Percentiles rank a stretch among this genome's conserved stretches.
Conservation (phyloP, 805 yeast genomes). For the Wickerhamomyces hampshirensis region DNA sequence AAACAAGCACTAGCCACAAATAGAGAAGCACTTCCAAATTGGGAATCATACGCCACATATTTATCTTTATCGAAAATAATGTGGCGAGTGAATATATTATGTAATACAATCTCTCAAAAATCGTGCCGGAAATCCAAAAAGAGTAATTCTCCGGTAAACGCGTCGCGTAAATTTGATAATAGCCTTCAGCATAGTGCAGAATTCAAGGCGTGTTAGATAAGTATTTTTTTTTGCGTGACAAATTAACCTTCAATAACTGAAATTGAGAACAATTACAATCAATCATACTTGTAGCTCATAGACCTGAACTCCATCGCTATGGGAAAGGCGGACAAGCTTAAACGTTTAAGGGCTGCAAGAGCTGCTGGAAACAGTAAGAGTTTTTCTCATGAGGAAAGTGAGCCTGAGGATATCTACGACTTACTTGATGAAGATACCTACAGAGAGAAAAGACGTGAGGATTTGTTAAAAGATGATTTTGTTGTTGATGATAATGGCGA, state of each 20-base stretch:
- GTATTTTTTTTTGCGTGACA: no score
- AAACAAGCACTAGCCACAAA: background rate
- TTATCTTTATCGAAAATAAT: no score
- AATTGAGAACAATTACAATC: no score
- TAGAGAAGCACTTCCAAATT: no score
- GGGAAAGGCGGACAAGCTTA: constrained; percentile 45
- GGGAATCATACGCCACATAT: no score
- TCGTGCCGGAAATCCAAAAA: no score
- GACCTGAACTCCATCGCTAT: constrained; percentile 19
- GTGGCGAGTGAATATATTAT: no score
- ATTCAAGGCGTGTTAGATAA: background rate
- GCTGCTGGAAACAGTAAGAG: constrained; percentile 39
- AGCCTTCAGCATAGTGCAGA: background rate
- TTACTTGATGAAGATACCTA: constrained; percentile 81
- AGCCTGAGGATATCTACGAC: constrained; percentile 66
- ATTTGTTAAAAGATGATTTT: constrained; percentile 83
- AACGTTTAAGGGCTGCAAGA: constrained; percentile 60
- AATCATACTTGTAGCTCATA: no score
- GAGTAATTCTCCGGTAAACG: no score
- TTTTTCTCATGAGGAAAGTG: constrained; percentile 44
- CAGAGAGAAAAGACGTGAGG: constrained; percentile 70
- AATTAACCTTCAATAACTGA: no score
- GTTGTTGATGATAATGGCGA: constrained; percentile 92
- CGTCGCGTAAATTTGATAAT: background rate
- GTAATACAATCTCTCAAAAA: no score